A percentile compares a stretch with the other conserved stretches of the same genome.
Evolutionary conservation across 345 rosid genomes (phyloP).

Genomic region (Nasturtium officinale): DNA sequence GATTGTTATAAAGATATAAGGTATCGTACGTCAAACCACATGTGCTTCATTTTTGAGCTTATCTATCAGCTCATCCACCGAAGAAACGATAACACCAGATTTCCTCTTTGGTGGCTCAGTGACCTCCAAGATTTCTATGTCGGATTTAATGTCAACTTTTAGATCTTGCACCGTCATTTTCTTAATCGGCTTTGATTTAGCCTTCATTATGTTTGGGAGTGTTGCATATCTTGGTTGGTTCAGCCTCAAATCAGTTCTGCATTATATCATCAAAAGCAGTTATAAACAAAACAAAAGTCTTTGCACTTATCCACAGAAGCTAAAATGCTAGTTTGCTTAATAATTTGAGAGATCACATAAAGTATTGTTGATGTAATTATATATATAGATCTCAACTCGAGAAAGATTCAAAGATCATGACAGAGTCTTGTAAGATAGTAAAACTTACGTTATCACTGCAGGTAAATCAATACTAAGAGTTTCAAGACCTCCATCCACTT

Average conservation of each 20-base stretch:
- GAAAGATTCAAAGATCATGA: background rate
- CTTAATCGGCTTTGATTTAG: conserved; percentile 79
- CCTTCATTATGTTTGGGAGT: conserved; percentile 95
- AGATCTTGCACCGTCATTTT: conserved; percentile 68
- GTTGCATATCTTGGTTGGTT: conserved; percentile 97
- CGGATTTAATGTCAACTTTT: conserved; percentile 62
- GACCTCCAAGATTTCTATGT: conserved; percentile 69
- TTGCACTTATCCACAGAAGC: background rate
- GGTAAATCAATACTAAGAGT: conserved; percentile 75
- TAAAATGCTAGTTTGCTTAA: too few species aligned
- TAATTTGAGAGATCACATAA: background rate
- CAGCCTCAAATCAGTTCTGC: conserved; percentile 89
- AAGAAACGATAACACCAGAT: conserved; percentile 67
- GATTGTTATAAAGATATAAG: background rate
- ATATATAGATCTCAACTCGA: background rate
- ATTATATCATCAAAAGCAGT: conserved; percentile 3
- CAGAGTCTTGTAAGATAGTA: background rate
- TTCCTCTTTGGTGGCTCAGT: conserved; percentile 81
- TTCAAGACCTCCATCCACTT: conserved; percentile 97
- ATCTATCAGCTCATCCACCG: conserved; percentile 74
- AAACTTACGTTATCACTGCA: conserved; percentile 79
- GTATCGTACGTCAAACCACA: conserved; percentile 52
- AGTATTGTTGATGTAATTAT: background rate
- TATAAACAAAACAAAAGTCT: background rate
- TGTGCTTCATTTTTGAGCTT: conserved; percentile 79